These are phyloP conservation scores for Leccinum boreale DNA, from an alignment of 768 basidiomycete species.

Conservation along the genomic window DNA sequence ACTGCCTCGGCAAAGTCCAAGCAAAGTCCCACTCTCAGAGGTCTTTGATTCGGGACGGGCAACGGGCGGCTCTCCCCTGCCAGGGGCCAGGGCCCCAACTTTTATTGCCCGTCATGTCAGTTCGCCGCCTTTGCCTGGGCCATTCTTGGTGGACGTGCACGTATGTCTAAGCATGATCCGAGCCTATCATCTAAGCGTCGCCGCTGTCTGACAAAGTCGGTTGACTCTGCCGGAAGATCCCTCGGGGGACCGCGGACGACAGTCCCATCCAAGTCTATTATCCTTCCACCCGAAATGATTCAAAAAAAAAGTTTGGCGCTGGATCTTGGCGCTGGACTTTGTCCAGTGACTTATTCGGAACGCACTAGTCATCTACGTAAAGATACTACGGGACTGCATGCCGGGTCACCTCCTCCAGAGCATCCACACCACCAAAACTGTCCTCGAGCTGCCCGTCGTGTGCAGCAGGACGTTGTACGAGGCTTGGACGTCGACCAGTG, in stretches of 20 bases:
- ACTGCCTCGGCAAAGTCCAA: not conserved
- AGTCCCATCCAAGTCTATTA: too few species aligned
- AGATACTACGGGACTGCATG: not conserved
- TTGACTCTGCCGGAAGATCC: not conserved
- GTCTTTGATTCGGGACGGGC: not conserved
- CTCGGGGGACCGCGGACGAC: too few species aligned
- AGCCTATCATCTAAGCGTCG: not conserved
- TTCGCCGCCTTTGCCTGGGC: not conserved
- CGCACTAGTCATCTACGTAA: not conserved
- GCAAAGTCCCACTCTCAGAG: not conserved
- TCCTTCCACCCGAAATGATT: too few species aligned
- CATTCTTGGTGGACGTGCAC: not conserved
- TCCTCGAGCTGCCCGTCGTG: not conserved
- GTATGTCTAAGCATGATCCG: not conserved
- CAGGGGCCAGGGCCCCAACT: not conserved
- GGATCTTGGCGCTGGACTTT: too few species aligned
- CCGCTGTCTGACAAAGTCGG: not conserved
- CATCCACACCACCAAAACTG: not conserved
- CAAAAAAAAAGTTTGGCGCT: too few species aligned
- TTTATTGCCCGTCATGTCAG: not conserved
- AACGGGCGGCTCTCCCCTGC: too few species aligned
- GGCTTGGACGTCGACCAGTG: not conserved
- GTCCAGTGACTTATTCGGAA: too few species aligned
- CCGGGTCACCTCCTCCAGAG: not conserved
- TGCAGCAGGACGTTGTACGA: not conserved